Evolutionary conservation across 2,329 filamentous ascomycete genomes (phyloP).

Genomic region (Fusarium odoratissimum): DNA sequence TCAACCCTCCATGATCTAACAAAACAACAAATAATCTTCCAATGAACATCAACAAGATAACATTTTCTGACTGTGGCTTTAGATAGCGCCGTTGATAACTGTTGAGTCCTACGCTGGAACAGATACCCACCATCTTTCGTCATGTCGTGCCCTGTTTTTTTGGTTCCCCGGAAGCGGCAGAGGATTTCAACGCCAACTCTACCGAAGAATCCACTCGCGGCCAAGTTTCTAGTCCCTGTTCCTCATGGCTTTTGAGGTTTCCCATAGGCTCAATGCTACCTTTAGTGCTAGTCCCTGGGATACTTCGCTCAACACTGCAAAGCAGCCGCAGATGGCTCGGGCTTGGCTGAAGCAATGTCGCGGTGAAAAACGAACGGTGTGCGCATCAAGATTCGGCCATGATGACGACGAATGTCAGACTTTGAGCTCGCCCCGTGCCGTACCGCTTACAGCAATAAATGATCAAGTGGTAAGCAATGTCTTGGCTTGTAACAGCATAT

Average conservation of each 20-base stretch:
- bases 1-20: constrained; percentile 19
- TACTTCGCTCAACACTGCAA: not conserved
- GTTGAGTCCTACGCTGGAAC: constrained; percentile 6
- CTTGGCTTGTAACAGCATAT: not conserved
- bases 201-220: constrained; percentile 17
- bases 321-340: constrained; percentile 23
- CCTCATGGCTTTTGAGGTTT: constrained; percentile 2
- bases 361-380: constrained; percentile 13
- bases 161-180: constrained; percentile 34
- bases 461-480: constrained; percentile 7
- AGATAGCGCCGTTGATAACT: not conserved
- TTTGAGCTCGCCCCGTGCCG: not conserved
- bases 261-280: constrained; percentile 16
- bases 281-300: constrained; percentile 12
- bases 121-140: constrained; percentile 23
- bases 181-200: constrained; percentile 33
- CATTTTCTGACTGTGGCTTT: constrained; percentile 13
- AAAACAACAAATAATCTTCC: constrained; percentile 5
- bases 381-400: not conserved
- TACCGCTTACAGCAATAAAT: not conserved
- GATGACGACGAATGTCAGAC: constrained; percentile 20
- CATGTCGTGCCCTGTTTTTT: constrained; percentile 22
- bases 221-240: constrained; percentile 29
- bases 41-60: constrained; percentile 9
- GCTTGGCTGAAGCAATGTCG: constrained; percentile 14